These are phyloP conservation scores for Phytophthora cryptogea DNA, from an alignment of 352 stramenopile species.

Conservation along the genomic window DNA sequence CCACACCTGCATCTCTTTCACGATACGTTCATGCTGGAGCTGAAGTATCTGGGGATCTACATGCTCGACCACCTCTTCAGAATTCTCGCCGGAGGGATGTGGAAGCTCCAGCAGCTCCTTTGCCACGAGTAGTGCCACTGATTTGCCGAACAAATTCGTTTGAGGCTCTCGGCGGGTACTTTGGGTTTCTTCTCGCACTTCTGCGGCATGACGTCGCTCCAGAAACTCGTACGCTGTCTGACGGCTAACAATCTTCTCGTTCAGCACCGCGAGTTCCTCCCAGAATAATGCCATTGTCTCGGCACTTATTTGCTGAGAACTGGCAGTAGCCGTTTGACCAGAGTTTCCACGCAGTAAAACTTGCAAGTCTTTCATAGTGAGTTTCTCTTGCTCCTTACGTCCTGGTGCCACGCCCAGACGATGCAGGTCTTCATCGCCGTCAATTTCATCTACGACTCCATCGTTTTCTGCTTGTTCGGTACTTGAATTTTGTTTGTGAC, in stretches of 20 bases:
- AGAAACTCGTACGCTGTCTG: conserved; percentile 37
- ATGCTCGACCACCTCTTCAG: background rate
- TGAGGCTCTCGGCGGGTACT: conserved; percentile 10
- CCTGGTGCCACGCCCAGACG: conserved; percentile 43
- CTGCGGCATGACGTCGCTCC: conserved; percentile 42
- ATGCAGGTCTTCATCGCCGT: conserved; percentile 24
- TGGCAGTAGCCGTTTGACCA: background rate
- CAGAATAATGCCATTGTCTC: conserved; percentile 41
- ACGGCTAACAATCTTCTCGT: conserved; percentile 38
- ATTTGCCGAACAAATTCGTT: conserved; percentile 38
- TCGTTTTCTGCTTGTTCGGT: conserved; percentile 3
- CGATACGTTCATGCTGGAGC: conserved; percentile 10
- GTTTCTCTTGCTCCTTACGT: conserved; percentile 56
- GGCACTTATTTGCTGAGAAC: background rate
- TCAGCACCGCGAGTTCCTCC: conserved; percentile 45
- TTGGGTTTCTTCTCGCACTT: conserved; percentile 23
- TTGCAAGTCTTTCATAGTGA: conserved; percentile 59
- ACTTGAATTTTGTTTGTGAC: conserved; percentile 10
- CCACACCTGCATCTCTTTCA: conserved; percentile 21
- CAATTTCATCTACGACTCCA: conserved; percentile 21
- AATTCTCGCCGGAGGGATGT: conserved; percentile 4
- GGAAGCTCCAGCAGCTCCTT: conserved; percentile 29
- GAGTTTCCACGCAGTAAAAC: conserved; percentile 40
- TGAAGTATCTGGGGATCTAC: conserved; percentile 11
- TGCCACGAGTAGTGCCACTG: conserved; percentile 27